Evolutionary conservation across 345 rosid species (phyloP).

Genomic region (Streptanthus diversifolius): DNA sequence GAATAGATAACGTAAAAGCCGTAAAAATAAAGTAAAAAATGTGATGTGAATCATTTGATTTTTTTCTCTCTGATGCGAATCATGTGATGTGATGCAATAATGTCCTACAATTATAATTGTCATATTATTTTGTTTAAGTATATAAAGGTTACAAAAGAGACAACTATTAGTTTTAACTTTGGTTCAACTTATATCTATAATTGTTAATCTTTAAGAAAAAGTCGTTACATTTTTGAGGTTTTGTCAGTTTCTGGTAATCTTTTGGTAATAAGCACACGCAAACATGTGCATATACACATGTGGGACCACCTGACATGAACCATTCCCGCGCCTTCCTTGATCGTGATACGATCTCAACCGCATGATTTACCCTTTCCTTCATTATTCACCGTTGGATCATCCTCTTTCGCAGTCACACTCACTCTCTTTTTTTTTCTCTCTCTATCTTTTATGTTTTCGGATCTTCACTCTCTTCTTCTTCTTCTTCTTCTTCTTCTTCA

Average conservation of each 20-base stretch:
- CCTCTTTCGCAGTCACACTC: constrained; percentile 5
- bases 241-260: constrained; percentile 11
- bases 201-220: neutral
- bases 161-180: neutral
- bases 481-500: constrained; percentile 10
- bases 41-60: neutral
- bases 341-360: constrained; percentile 16
- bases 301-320: constrained; percentile 36
- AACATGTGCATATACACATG: constrained; percentile 30
- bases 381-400: constrained; percentile 45
- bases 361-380: neutral
- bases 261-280: constrained; percentile 21
- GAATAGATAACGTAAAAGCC: neutral
- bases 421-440: neutral
- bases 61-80: neutral
- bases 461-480: constrained; percentile 26
- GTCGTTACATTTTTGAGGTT: neutral
- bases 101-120: neutral
- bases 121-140: neutral
- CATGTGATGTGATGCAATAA: neutral
- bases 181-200: neutral
- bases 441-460: constrained; percentile 19
- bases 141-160: neutral
- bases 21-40: neutral
- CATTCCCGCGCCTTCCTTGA: constrained; percentile 37